Evolutionary conservation across 2,329 filamentous ascomycete species (phyloP).

Genomic region (Colletotrichum sp.): DNA sequence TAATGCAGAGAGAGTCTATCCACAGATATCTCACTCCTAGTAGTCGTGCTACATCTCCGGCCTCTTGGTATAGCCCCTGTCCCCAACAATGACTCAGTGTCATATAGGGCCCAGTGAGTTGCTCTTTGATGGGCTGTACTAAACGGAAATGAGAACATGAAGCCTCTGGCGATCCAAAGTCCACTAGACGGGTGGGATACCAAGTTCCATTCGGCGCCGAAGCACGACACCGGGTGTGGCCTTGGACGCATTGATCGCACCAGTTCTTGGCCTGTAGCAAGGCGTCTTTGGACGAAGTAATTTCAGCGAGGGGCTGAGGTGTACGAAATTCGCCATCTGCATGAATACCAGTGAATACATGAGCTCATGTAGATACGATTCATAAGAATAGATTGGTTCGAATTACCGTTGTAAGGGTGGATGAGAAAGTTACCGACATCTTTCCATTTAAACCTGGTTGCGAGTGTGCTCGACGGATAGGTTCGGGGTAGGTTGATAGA

Average conservation of each 20-base stretch:
- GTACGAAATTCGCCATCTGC: too few species aligned
- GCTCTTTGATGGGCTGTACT: not conserved
- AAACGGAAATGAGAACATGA: not conserved
- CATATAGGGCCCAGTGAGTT: not conserved
- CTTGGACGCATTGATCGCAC: not conserved
- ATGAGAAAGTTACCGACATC: not conserved
- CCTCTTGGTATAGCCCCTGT: not conserved
- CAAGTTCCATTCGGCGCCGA: not conserved
- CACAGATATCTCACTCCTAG: conserved; percentile 9
- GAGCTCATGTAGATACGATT: not conserved
- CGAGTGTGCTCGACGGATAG: not conserved
- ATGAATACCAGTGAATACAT: too few species aligned
- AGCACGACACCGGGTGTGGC: not conserved
- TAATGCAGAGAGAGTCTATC: conserved; percentile 21
- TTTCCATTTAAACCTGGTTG: not conserved
- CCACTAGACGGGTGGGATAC: not conserved
- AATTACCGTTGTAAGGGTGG: not conserved
- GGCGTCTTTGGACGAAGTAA: not conserved
- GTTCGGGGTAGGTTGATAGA: not conserved
- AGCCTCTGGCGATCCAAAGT: not conserved
- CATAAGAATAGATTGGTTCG: not conserved
- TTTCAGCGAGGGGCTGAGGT: not conserved
- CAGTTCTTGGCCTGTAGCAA: not conserved
- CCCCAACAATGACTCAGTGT: conserved; percentile 13
- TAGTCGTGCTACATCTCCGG: not conserved